phyloP scores from a whole-genome alignment of 2,329 filamentous ascomycete species.

The Cercospora citrullina region DNA sequence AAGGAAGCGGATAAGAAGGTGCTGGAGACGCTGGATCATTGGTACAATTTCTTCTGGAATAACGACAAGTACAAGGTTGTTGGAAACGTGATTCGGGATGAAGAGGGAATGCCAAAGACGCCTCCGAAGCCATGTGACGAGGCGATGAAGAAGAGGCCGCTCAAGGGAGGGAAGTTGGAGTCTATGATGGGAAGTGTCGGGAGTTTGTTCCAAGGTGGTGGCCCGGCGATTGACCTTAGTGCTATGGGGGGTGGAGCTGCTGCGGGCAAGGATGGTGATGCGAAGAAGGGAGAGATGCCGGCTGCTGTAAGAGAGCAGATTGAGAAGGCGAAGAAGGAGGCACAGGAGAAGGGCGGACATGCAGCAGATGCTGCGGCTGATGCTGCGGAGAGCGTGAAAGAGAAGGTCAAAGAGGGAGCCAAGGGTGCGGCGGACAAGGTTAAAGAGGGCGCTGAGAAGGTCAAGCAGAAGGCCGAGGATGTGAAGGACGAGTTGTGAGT shows the following conservation, averaged over 20 bases:
- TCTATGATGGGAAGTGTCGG: conserved; percentile 24
- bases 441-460: conserved; percentile 4
- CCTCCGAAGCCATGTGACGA: conserved; percentile 33
- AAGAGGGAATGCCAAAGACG: conserved; percentile 17
- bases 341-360: neutral
- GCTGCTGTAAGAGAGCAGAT: conserved; percentile 26
- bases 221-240: conserved; percentile 6
- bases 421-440: neutral
- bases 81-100: conserved; percentile 29
- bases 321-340: conserved; percentile 22
- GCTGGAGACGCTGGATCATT: conserved; percentile 61
- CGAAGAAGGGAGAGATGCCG: conserved; percentile 26
- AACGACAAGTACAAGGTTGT: conserved; percentile 33
- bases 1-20: conserved; percentile 62
- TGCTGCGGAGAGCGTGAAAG: conserved; percentile 7
- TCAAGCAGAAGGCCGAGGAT: conserved; percentile 7
- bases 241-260: neutral
- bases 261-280: neutral
- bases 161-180: conserved; percentile 36
- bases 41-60: conserved; percentile 52
- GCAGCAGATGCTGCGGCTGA: conserved; percentile 2
- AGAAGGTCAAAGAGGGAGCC: conserved; percentile 8
- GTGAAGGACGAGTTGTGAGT: conserved; percentile 15
- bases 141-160: conserved; percentile 36
- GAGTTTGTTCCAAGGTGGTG: conserved; percentile 20